These are phyloP conservation scores for Stentor coeruleus DNA, from an alignment of 73 alveolate species.

Conservation along the genomic window DNA sequence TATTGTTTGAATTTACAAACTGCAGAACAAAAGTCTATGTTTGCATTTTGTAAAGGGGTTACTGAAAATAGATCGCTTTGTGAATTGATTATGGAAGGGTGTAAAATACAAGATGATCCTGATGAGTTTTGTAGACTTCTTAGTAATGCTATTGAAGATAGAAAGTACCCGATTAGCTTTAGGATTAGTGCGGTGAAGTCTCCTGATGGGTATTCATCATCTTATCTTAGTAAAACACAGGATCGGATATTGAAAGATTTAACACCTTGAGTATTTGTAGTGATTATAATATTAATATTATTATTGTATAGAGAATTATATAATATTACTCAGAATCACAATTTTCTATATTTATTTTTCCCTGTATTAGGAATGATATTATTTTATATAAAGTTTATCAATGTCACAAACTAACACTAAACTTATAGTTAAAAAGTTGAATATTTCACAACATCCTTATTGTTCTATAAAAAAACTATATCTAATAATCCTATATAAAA, in stretches of 20 bases:
- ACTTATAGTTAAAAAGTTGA: no score
- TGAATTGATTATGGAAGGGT: slow-evolving; percentile 13
- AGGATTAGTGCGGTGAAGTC: slow-evolving; percentile 14
- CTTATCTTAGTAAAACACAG: background rate
- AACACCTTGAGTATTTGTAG: no score
- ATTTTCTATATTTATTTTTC: no score
- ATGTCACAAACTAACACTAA: no score
- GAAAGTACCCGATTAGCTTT: background rate
- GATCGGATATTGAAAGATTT: background rate
- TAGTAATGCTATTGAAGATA: background rate
- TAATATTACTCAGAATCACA: no score
- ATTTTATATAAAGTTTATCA: no score
- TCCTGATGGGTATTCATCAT: background rate
- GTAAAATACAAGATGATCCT: slow-evolving; percentile 18
- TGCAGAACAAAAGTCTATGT: background rate
- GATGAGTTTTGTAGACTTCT: slow-evolving; percentile 18
- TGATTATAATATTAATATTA: no score
- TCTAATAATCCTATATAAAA: no score
- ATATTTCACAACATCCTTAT: no score
- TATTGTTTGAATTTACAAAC: background rate
- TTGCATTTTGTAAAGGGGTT: background rate
- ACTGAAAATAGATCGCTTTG: background rate
- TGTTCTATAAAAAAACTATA: no score
- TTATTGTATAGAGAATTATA: no score
- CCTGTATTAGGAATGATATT: no score